These are phyloP conservation scores for Ichthyophthirius multifiliis DNA, from an alignment of 169 alveolate genomes.

Conservation along the genomic window DNA sequence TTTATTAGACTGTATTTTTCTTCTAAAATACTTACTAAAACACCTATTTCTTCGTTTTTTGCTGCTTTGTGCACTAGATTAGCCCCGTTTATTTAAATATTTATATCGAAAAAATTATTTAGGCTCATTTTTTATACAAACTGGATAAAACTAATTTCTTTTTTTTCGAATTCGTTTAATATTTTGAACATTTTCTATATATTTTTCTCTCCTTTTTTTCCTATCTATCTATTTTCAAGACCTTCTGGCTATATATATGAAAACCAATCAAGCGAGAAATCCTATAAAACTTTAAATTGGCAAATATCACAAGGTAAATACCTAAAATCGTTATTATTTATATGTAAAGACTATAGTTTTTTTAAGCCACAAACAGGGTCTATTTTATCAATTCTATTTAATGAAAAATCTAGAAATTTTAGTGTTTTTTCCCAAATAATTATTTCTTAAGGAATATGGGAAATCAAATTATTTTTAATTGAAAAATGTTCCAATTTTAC, in stretches of 20 bases:
- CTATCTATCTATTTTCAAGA: neutral
- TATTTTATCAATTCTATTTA: slow-evolving; percentile 6
- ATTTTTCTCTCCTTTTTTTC: neutral
- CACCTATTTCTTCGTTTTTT: slow-evolving; percentile 33
- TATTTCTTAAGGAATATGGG: neutral
- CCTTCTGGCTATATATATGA: slow-evolving; percentile 53
- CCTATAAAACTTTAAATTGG: slow-evolving; percentile 13
- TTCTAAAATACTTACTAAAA: slow-evolving; percentile 34
- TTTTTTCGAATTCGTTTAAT: neutral
- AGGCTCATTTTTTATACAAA: neutral
- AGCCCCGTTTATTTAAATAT: neutral
- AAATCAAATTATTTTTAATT: neutral
- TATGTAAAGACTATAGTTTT: neutral
- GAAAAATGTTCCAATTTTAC: neutral
- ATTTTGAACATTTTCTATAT: neutral
- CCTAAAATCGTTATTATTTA: slow-evolving; percentile 14
- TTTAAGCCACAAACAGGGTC: neutral
- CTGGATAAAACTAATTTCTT: neutral
- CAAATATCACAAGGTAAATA: neutral
- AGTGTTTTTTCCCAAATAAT: neutral
- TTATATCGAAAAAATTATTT: neutral
- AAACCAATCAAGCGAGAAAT: slow-evolving; percentile 61
- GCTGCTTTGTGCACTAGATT: slow-evolving; percentile 3
- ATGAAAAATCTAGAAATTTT: neutral
- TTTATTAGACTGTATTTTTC: slow-evolving; percentile 32